Evolutionary conservation across 2,329 filamentous ascomycete genomes (phyloP).

Genomic region (Coniochaeta sp.): DNA sequence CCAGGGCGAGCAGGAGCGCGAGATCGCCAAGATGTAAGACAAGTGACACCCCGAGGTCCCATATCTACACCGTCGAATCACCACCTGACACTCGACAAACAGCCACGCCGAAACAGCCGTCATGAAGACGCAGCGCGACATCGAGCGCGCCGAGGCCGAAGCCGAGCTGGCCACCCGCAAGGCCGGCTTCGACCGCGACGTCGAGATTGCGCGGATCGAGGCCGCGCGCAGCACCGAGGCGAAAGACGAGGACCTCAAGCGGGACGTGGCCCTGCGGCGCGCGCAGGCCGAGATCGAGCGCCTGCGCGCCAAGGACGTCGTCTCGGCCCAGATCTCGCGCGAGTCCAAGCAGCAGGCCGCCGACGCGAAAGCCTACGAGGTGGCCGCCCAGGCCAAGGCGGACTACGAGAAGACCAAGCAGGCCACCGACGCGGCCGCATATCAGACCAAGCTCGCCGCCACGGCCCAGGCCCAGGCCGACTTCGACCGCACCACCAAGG

Average conservation of each 20-base stretch:
- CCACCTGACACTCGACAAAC: slow-evolving; percentile 33
- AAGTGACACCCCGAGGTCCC: not conserved
- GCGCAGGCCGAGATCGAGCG: slow-evolving; percentile 76
- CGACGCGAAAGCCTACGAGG: slow-evolving; percentile 57
- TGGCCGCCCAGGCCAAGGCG: slow-evolving; percentile 53
- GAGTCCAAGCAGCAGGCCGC: slow-evolving; percentile 64
- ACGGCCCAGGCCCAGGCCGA: slow-evolving; percentile 38
- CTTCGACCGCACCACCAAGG: slow-evolving; percentile 39
- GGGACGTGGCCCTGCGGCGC: slow-evolving; percentile 68
- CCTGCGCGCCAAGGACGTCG: slow-evolving; percentile 69
- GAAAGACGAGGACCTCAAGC: slow-evolving; percentile 74
- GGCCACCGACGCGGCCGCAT: slow-evolving; percentile 43
- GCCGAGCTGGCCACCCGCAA: slow-evolving; percentile 67
- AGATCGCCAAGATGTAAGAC: slow-evolving; percentile 58
- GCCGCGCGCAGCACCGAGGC: slow-evolving; percentile 67
- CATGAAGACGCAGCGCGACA: slow-evolving; percentile 75
- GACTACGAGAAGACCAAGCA: slow-evolving; percentile 46
- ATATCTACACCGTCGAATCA: not conserved
- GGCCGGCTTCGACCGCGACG: slow-evolving; percentile 64
- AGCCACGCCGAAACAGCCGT: slow-evolving; percentile 73
- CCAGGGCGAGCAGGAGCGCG: slow-evolving; percentile 72
- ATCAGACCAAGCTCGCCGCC: slow-evolving; percentile 38
- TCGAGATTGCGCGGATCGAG: slow-evolving; percentile 68
- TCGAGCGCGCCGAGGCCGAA: slow-evolving; percentile 72
- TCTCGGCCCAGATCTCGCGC: slow-evolving; percentile 63